A percentile compares a stretch with the other conserved stretches of the same genome.
These are phyloP conservation scores for Asterella californica DNA, from an alignment of 225 moss, liverwort and hornwort genomes.

Conservation along the genomic window DNA sequence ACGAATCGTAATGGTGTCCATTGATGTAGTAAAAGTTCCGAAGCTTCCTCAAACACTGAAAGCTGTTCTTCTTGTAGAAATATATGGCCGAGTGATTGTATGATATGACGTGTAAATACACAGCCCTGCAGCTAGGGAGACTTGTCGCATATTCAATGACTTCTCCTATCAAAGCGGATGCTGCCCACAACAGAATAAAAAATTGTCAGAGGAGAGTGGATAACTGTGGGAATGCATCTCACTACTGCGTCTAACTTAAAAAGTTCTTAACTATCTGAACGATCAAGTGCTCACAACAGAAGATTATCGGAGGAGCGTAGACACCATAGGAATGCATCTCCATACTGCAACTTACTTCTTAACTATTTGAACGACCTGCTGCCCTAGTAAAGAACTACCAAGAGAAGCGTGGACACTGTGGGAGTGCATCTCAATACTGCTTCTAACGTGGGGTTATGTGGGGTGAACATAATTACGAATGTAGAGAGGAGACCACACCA, in stretches of 20 bases:
- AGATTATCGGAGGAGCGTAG: too few species aligned
- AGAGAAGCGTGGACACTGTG: too few species aligned
- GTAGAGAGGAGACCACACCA: too few species aligned
- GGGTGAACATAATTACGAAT: too few species aligned
- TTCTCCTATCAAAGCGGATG: slow-evolving; percentile 81
- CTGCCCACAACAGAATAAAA: slow-evolving; percentile 46
- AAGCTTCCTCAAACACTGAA: slow-evolving; percentile 78
- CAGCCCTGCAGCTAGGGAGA: slow-evolving; percentile 73
- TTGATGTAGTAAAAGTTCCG: slow-evolving; percentile 81
- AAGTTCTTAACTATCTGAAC: too few species aligned
- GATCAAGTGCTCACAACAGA: too few species aligned
- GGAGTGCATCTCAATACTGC: too few species aligned
- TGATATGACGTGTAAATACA: slow-evolving; percentile 90
- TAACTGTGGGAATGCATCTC: background rate
- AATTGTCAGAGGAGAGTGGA: slow-evolving; percentile 18
- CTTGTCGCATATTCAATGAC: slow-evolving; percentile 79
- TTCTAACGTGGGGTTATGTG: too few species aligned
- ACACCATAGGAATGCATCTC: too few species aligned
- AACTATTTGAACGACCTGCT: too few species aligned
- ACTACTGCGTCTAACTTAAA: background rate
- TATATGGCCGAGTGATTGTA: slow-evolving; percentile 92
- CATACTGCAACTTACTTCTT: too few species aligned
- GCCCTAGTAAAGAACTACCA: too few species aligned
- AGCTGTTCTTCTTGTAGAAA: slow-evolving; percentile 94
- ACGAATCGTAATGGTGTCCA: slow-evolving; percentile 74